Evolutionary conservation across 768 basidiomycete genomes (phyloP), one percentile per base, ranked within the genome.

Genomic region (Russula vinacea): DNA sequence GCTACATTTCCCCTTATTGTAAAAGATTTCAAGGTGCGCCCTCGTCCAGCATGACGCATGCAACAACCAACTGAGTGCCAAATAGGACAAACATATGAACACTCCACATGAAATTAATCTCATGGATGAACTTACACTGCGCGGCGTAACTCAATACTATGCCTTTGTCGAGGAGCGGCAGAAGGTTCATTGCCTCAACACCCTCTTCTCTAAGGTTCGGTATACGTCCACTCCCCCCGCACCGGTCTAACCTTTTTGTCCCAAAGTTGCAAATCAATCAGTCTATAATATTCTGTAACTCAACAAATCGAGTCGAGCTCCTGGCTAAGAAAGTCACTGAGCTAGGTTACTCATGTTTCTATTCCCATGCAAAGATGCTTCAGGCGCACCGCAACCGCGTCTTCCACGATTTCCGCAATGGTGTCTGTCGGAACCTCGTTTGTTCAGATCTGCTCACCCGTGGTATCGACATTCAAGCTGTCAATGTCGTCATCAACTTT

Each of bases 241-340:
- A 39, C 14, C 33, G 62, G 57, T 54, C 64, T 66, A 35, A 68
- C 56, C 45, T 49, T 11, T 29, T 39, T 45, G 47, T 53, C 62
- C 42, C 62, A 14, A 74, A 98, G 93, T 86, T 99, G 56, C 96
- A 98, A 95, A 99, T 99, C 82, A 99, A 99, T 79, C 96, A 99
- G 79, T 98, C 96, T 64, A 98, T 99, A 78, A 99, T 99, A 74
- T 99, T 99, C 79, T 99, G 96, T 79, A 99, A 99, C 82, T 98
- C 96, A 68, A 99, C 96, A 72, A 97, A 98, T 81, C 94, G 96
- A 63, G 96, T 99, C 79, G 96, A 99, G 78, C 89, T 99, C 54
- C 84, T 99, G 70, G 96, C 96, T 66, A 98, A 98, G 81, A 99
- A 99, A 79, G 94, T 99, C 71, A 99, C 96, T 14, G 97, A 99